These are phyloP conservation scores for Xylaria cubensis DNA, from an alignment of 495 filamentous ascomycete species.

Conservation along the genomic window DNA sequence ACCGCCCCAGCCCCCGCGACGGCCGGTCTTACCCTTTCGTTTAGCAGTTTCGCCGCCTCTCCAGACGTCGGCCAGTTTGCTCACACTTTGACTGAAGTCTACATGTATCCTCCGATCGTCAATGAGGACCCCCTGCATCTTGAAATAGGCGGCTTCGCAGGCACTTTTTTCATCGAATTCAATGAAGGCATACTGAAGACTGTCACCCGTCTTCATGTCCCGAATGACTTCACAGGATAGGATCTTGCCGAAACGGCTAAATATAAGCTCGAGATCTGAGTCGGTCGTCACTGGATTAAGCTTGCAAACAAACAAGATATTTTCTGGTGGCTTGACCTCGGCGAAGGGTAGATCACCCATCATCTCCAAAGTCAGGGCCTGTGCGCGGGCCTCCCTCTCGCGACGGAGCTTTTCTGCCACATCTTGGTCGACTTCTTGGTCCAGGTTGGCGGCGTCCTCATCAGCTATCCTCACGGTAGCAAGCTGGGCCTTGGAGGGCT, in stretches of 20 bases:
- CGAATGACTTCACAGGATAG: constrained; percentile 96
- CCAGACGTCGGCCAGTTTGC: constrained; percentile 89
- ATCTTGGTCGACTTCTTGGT: constrained; percentile 68
- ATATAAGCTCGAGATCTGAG: constrained; percentile 92
- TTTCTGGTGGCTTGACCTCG: constrained; percentile 97
- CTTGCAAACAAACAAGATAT: constrained; percentile 98
- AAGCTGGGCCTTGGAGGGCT: constrained; percentile 81
- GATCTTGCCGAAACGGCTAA: constrained; percentile 95
- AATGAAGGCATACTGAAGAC: constrained; percentile 96
- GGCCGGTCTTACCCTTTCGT: constrained; percentile 80
- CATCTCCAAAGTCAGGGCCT: constrained; percentile 95
- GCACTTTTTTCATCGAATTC: constrained; percentile 92
- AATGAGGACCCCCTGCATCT: constrained; percentile 96
- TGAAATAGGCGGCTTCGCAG: constrained; percentile 96
- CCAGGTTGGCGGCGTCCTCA: constrained; percentile 69
- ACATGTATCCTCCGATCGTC: constrained; percentile 98
- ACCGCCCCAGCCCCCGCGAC: constrained; percentile 94
- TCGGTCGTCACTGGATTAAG: constrained; percentile 95
- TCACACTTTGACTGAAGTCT: constrained; percentile 97
- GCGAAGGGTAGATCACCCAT: constrained; percentile 97
- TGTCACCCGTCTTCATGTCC: constrained; percentile 92
- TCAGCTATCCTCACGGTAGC: constrained; percentile 93
- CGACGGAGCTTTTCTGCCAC: constrained; percentile 83
- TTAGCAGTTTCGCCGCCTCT: constrained; percentile 85
- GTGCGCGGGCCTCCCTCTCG: constrained; percentile 90